Evolutionary conservation across 805 yeast species (phyloP), one percentile per base, ranked within the genome.

Genomic region (Saturnispora besseyi): DNA sequence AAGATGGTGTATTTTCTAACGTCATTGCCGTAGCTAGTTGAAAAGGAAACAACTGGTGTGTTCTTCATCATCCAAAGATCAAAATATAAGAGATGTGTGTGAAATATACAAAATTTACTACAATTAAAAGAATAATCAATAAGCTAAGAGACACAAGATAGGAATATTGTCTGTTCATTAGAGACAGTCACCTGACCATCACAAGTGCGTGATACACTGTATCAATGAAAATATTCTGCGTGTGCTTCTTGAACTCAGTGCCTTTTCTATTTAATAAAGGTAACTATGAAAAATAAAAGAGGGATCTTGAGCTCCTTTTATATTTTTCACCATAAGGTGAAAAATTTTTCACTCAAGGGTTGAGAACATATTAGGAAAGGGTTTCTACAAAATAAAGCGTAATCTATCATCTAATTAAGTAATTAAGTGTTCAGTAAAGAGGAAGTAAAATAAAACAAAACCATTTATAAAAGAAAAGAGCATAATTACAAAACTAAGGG

Each of bases 1-100:
- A 56, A 56, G 59, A 56, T 56, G 59, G 59, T 56, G 54, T 51
- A 51, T 41, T 43, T 47, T 49, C 58, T 30, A 56, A 56, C 59
- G 44, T 51, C 59, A 56, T 53, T 51, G 59, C 59, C 58, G 53
- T 53, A 55, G 59, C 59, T 56, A 53, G 59, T 56, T 51, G 59
- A 56, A 42, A 42, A 44, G 44, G 44, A 37, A 52, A 51, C 50
- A 45, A 42, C 43, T 47, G 42, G 47, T 45, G 51, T 53, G 50
- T 30, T 54, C 53, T 54, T 54, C 57, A 54, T 54, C 57, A 54
- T 45, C 48, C 51, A 29, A 50, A 40, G 24, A 18, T 38, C 33
- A 28, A 30, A 31, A 26, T 26, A 26, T 26, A 26, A 8, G 9
- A 26, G 6, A 6, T 26, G 29, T 26, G 29, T 26, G 29, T 8